Evolutionary conservation across 148 eudicot genomes (phyloP), one percentile per base, ranked within the genome.

Genomic region (Drosera capensis): DNA sequence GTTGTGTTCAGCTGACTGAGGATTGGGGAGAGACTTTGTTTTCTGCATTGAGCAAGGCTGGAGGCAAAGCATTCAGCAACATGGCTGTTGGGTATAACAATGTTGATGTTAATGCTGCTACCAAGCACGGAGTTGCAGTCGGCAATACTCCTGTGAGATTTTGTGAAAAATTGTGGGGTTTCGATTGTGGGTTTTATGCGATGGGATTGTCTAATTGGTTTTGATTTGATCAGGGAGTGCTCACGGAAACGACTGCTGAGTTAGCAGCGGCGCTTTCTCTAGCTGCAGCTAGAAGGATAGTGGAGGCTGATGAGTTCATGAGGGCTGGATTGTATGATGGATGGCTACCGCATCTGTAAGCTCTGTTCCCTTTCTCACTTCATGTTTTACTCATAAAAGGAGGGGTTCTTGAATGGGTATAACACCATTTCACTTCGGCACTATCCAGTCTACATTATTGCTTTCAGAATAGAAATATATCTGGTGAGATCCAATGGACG

Each of bases 41-140:
- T 68, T 81, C 86, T 13, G 95, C 99, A 37, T 66, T 90, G 76
- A 85, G 99, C 68, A 75, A 50, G 58, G 99, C 99, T 43, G 95
- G 99, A 36, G 95, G 99, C 1, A 90, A 70, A 60, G 99, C 85
- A 54, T 90, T 85, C 67, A 90, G 99, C 58, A 90, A 90, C 68
- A 90, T 85, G 95, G 99, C 99, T 67, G 99, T 90, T 41, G 99
- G 99, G 22, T 85, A 90, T 67, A 85, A 90, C 71, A 90, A 90
- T 59, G 99, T 90, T 46, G 85, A 85, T 62, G 95, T 90, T 13
- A 51, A 68, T 57, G 94, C 88, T 59, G 99, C 99, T 29, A 90
- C 16, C 37, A 90, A 90, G 59, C 70, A 84, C 52, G 95, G 95
- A 43, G 72, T 90, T 62, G 99, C 99, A 63, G 99, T 90, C 68